phyloP scores from a whole-genome alignment of 148 eudicot genomes.

The Camellia sinensis region DNA sequence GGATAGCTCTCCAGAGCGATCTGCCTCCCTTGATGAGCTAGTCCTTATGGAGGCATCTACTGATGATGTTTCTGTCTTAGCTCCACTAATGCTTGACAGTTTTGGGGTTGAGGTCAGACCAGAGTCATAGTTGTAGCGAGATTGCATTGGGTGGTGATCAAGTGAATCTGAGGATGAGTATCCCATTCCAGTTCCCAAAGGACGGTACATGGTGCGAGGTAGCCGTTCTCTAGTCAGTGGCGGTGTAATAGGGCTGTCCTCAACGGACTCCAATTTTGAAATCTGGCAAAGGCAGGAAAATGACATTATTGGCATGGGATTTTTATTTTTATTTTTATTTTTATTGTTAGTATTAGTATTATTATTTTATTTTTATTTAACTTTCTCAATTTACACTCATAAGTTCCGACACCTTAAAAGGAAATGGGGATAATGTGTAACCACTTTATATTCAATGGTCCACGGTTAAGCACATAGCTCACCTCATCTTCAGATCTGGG shows the following conservation, averaged over 20 bases:
- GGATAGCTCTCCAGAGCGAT: constrained; percentile 81
- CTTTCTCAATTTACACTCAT: background rate
- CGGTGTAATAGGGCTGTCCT: constrained; percentile 79
- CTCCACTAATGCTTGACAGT: constrained; percentile 74
- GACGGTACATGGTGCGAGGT: constrained; percentile 62
- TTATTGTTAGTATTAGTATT: too few relatives aligned
- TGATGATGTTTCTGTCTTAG: constrained; percentile 81
- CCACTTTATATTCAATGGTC: background rate
- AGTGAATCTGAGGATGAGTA: constrained; percentile 87
- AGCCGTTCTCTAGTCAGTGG: constrained; percentile 69
- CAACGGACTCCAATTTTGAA: constrained; percentile 59
- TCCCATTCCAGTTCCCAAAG: constrained; percentile 43
- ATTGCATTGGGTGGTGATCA: constrained; percentile 66
- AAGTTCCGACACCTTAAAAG: background rate
- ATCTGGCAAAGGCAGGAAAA: constrained; percentile 33
- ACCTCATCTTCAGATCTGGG: constrained; percentile 81
- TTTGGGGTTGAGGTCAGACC: constrained; percentile 77
- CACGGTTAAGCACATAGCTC: constrained; percentile 15
- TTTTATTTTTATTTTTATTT: background rate
- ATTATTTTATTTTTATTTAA: background rate
- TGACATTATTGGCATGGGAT: constrained; percentile 6
- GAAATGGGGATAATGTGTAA: background rate
- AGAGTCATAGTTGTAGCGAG: constrained; percentile 54
- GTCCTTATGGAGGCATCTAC: constrained; percentile 68
- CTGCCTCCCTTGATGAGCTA: constrained; percentile 81